Evolutionary conservation across 169 alveolate genomes (phyloP).

Genomic region (Cryptosporidium bovis): DNA sequence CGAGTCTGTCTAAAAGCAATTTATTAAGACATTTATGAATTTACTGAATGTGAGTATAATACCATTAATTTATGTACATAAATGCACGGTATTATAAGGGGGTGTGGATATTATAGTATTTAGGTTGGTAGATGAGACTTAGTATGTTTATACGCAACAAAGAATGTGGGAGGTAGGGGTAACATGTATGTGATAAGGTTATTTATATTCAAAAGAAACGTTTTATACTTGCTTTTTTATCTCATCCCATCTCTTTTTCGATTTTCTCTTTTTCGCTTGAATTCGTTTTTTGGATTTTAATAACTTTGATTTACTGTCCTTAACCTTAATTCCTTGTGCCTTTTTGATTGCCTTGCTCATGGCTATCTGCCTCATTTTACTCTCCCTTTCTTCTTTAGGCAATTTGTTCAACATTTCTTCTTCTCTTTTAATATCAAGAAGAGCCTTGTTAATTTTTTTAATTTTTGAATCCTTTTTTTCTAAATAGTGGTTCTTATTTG

Average conservation of each 20-base stretch:
- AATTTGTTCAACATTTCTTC: constrained; percentile 10
- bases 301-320: constrained; percentile 23
- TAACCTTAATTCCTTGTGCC: constrained; percentile 60
- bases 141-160: background rate
- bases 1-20: too few relatives aligned
- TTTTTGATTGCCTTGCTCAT: constrained; percentile 50
- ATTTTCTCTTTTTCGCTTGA: constrained; percentile 45
- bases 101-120: too few relatives aligned
- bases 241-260: constrained; percentile 56
- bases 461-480: constrained; percentile 54
- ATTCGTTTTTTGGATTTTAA: constrained; percentile 35
- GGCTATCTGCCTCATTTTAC: constrained; percentile 32
- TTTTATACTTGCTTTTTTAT: background rate
- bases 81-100: too few relatives aligned
- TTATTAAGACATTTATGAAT: too few relatives aligned
- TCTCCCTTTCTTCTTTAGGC: constrained; percentile 32
- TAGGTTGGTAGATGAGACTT: too few relatives aligned
- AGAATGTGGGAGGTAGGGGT: background rate
- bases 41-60: too few relatives aligned
- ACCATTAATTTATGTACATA: too few relatives aligned
- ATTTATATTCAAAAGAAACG: background rate
- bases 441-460: constrained; percentile 27
- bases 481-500: background rate
- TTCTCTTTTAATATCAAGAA: constrained; percentile 12
- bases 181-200: background rate